Conservation (phyloP, 1,284 basidiomycete species). For the Ganoderma boninense region DNA sequence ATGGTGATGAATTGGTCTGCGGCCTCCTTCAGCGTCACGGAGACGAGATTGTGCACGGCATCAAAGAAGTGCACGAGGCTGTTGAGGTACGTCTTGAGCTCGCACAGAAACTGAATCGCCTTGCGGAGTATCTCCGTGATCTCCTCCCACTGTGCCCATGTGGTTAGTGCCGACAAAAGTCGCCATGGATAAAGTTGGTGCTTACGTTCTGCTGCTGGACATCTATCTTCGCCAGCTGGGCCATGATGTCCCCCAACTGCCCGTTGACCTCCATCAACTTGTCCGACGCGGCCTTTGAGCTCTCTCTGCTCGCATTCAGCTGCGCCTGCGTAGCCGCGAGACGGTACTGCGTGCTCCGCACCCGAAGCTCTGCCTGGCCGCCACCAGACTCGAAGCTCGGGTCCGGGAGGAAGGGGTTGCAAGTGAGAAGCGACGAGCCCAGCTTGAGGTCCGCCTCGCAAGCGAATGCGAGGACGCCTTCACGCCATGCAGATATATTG, state of each 20-base stretch:
- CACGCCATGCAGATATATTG: constrained; percentile 14
- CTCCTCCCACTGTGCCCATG: constrained; percentile 13
- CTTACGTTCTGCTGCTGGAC: constrained; percentile 17
- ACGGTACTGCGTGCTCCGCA: constrained; percentile 13
- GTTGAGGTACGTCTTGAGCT: constrained; percentile 23
- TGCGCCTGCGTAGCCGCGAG: constrained; percentile 11
- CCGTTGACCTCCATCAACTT: constrained; percentile 17
- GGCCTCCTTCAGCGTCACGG: constrained; percentile 10
- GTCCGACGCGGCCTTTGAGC: constrained; percentile 13
- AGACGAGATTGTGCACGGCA: constrained; percentile 20
- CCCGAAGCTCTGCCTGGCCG: constrained; percentile 8
- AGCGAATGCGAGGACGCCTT: constrained; percentile 9
- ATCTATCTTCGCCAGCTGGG: constrained; percentile 13
- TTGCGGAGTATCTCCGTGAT: constrained; percentile 11
- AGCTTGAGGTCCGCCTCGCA: constrained; percentile 15
- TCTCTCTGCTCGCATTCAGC: constrained; percentile 19
- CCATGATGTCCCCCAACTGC: constrained; percentile 17
- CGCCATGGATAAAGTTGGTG: background rate
- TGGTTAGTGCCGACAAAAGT: too few relatives aligned
- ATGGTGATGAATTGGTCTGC: constrained; percentile 19
- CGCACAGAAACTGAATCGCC: constrained; percentile 19
- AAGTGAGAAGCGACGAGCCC: constrained; percentile 11
- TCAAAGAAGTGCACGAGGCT: constrained; percentile 23
- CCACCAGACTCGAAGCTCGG: constrained; percentile 9
- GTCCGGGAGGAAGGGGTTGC: constrained; percentile 16